These are phyloP conservation scores for Helminthosporium solani DNA, from an alignment of 2,329 filamentous ascomycete genomes.

Conservation along the genomic window DNA sequence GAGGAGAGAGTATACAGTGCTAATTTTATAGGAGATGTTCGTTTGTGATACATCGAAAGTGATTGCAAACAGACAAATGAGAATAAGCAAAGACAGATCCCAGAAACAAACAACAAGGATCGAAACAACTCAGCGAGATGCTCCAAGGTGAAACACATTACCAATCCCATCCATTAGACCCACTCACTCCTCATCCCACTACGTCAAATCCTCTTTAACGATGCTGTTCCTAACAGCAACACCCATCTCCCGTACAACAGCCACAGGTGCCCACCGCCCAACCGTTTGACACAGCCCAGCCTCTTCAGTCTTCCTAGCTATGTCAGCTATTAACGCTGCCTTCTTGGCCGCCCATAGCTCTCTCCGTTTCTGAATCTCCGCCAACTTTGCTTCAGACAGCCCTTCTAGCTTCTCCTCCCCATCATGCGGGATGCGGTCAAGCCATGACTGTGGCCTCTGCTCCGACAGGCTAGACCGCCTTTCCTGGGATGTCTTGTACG, in stretches of 20 bases:
- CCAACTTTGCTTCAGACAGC: conserved; percentile 6
- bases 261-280: background rate
- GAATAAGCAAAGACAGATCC: too few species aligned
- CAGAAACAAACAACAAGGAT: too few species aligned
- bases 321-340: conserved; percentile 6
- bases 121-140: background rate
- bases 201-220: conserved; percentile 2
- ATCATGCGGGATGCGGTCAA: conserved; percentile 3
- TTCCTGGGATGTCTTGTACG: background rate
- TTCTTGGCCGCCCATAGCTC: conserved; percentile 6
- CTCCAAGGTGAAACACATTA: background rate
- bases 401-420: conserved; percentile 8
- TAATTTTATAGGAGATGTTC: too few species aligned
- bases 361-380: conserved; percentile 12
- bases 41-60: too few species aligned
- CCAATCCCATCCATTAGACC: background rate
- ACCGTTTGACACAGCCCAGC: background rate
- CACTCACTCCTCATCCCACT: conserved; percentile 3
- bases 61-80: too few species aligned
- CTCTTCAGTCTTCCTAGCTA: conserved; percentile 8
- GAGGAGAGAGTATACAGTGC: too few species aligned
- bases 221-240: background rate
- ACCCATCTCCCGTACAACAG: background rate
- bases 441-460: background rate
- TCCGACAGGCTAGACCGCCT: background rate